phyloP scores from a whole-genome alignment of 1,139 yeast genomes.

The Debaryomyces subglobosus region DNA sequence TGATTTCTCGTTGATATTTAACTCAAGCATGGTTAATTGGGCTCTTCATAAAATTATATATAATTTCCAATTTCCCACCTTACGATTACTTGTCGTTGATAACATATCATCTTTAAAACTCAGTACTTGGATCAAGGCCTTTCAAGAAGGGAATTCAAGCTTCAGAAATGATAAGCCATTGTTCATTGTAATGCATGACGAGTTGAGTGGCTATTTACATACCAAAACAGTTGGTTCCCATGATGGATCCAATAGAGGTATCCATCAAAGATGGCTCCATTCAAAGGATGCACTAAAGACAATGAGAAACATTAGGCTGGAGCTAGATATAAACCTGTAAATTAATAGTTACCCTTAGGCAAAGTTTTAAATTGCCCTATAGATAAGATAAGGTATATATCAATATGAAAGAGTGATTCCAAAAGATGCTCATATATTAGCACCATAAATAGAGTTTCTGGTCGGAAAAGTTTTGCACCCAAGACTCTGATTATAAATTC shows the following conservation, averaged over 20 bases:
- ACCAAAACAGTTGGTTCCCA: constrained; percentile 10
- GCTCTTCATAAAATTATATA: background rate
- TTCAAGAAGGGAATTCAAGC: constrained; percentile 16
- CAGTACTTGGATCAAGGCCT: constrained; percentile 18
- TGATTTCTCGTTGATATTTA: constrained; percentile 21
- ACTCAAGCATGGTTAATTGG: background rate
- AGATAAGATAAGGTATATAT: no score
- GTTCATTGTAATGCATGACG: constrained; percentile 20
- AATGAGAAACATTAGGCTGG: constrained; percentile 8
- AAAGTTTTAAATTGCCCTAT: no score
- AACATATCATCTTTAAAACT: constrained; percentile 18
- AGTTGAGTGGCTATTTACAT: constrained; percentile 16
- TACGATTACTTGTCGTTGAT: constrained; percentile 24
- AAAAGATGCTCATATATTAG: no score
- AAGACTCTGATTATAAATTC: background rate
- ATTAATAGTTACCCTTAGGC: background rate
- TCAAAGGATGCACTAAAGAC: constrained; percentile 8
- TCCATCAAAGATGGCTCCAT: constrained; percentile 4
- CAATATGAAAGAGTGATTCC: no score
- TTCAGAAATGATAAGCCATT: constrained; percentile 14
- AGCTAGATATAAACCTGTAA: constrained; percentile 7
- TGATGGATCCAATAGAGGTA: background rate
- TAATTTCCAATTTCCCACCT: constrained; percentile 15
- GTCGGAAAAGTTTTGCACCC: background rate
- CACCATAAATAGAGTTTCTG: no score